Base-by-base conservation (phyloP, 2,329 filamentous ascomycete species). In the Tothia fuscella region DNA sequence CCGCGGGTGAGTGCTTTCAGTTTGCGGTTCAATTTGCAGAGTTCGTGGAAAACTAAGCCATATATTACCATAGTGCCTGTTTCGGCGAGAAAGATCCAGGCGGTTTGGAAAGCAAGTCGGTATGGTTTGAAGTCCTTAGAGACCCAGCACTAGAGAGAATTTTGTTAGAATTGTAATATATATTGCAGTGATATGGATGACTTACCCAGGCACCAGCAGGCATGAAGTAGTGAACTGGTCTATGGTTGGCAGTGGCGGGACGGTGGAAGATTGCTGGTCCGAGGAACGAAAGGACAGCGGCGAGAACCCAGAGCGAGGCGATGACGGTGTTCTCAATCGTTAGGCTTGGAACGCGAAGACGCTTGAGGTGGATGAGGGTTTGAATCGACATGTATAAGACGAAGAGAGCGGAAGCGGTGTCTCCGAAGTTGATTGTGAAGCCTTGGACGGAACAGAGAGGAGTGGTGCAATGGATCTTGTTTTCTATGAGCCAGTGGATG, bases 111-210 rank as follows among this genome's bases (percentile, higher is more conserved):
- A 61, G 62, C 71, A 4, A 73, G 57, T 5, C 68, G 62, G 38
- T 67, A 64, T 12, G 47, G 41, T 44, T 70, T 62, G 49, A 60
- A 61, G 10, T 60, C 49, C 3, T 55, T 49, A 13, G 65, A 61
- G 6, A 72, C 53, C 70, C 70, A 73, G 49, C 70, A 73, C 70
- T 70, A 34, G n/a, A n/a, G n/a, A n/a, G n/a, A n/a, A n/a, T n/a
- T n/a, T n/a, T n/a, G n/a, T n/a, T n/a, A n/a, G n/a, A n/a, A n/a
- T n/a, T n/a, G n/a, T n/a, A n/a, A n/a, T n/a, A n/a, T n/a, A n/a
- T n/a, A n/a, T n/a, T n/a, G n/a, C n/a, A n/a, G n/a, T n/a, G n/a
- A n/a, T n/a, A n/a, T n/a, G n/a, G n/a, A n/a, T n/a, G 21, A 46
- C 60, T 50, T 53, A 70, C 67, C 68, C 70, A 74, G 41, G 66